Conservation (phyloP, 352 stramenopile genomes). For the Phytophthora foliorum region DNA sequence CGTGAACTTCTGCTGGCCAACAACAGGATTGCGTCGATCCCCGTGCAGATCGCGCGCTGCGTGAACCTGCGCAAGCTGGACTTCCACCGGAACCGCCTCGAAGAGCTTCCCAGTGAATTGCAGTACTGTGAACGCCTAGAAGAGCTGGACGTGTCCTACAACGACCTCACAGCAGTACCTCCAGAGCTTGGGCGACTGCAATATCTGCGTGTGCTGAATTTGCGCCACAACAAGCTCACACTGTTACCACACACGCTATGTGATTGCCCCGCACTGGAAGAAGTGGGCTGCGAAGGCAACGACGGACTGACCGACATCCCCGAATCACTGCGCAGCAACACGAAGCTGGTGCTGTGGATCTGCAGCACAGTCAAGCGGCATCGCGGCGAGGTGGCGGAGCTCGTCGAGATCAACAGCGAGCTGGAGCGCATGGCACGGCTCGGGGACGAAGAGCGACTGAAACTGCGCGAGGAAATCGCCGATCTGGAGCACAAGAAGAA, state of each 20-base stretch:
- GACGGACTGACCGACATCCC: constrained; percentile 66
- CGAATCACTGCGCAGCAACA: constrained; percentile 74
- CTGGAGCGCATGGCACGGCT: constrained; percentile 78
- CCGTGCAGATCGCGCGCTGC: constrained; percentile 62
- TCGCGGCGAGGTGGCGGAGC: constrained; percentile 64
- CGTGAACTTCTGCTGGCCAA: constrained; percentile 69
- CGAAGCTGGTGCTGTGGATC: constrained; percentile 83
- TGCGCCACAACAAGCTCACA: constrained; percentile 80
- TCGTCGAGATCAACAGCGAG: constrained; percentile 81
- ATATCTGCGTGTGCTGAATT: constrained; percentile 67
- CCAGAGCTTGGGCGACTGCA: constrained; percentile 65
- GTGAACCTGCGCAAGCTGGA: constrained; percentile 76
- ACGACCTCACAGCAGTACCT: constrained; percentile 65
- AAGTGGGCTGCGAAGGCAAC: constrained; percentile 72
- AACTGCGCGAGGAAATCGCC: constrained; percentile 72
- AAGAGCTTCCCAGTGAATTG: constrained; percentile 64
- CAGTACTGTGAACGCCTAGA: constrained; percentile 81
- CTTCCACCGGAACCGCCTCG: constrained; percentile 76
- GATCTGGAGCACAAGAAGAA: constrained; percentile 72
- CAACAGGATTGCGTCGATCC: constrained; percentile 70
- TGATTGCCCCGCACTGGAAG: constrained; percentile 66
- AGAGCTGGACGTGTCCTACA: constrained; percentile 70
- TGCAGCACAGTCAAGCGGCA: constrained; percentile 82
- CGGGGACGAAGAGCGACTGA: constrained; percentile 77
- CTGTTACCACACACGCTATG: constrained; percentile 74